These are phyloP conservation scores for Moelleriella libera DNA, from an alignment of 2,329 filamentous ascomycete genomes.

Conservation along the genomic window DNA sequence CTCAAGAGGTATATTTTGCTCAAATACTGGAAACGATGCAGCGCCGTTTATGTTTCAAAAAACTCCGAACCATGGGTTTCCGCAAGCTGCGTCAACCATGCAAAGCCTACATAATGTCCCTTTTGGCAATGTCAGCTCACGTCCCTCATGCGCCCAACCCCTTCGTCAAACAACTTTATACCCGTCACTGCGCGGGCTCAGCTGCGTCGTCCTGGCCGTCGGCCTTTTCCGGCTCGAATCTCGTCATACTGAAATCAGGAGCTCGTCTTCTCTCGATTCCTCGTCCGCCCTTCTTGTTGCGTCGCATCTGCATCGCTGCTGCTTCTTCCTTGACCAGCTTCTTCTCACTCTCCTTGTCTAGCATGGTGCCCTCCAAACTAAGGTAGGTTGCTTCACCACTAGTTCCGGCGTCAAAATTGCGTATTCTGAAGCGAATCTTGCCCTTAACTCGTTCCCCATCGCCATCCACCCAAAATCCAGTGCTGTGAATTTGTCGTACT, in stretches of 20 bases:
- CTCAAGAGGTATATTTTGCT: too few relatives aligned
- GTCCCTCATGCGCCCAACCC: not conserved
- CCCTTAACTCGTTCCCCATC: slow-evolving; percentile 56
- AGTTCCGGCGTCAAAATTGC: slow-evolving; percentile 68
- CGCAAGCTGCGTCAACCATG: not conserved
- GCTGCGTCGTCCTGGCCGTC: slow-evolving; percentile 13
- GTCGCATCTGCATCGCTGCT: slow-evolving; percentile 22
- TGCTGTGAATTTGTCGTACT: slow-evolving; percentile 35
- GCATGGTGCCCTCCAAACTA: slow-evolving; percentile 78
- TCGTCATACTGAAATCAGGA: slow-evolving; percentile 44
- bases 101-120: not conserved
- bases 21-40: too few relatives aligned
- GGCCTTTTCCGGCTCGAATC: slow-evolving; percentile 31
- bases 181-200: not conserved
- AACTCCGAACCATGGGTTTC: not conserved
- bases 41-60: too few relatives aligned
- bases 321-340: slow-evolving; percentile 31
- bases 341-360: slow-evolving; percentile 53
- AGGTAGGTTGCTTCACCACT: slow-evolving; percentile 67
- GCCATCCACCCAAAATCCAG: slow-evolving; percentile 64
- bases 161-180: not conserved
- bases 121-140: not conserved
- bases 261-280: slow-evolving; percentile 19
- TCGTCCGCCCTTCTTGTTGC: slow-evolving; percentile 18
- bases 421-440: slow-evolving; percentile 62